Base-by-base conservation (phyloP, 306 rosid species). In the Elaeagnus macrophylla region DNA sequence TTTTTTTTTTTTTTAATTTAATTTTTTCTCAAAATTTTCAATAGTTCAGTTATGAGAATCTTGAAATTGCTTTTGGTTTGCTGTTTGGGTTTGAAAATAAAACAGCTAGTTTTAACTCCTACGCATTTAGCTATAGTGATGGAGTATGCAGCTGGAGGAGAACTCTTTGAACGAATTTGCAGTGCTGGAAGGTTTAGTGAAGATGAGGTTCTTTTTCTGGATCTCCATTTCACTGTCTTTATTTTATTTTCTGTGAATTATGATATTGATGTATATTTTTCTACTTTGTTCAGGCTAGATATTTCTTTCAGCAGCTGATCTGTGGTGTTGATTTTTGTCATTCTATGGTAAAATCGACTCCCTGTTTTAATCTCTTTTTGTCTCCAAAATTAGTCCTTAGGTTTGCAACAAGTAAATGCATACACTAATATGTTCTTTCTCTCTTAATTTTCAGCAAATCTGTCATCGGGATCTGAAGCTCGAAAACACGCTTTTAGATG, bases 131-230 rank as follows among this genome's bases (percentile, higher is more conserved):
- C 77, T 17, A 82, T 82, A 45, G 80, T 78, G n/a, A 82, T 82
- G 88, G 88, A 82, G 75, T 82, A 82, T 71, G 88, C 88, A 8
- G 76, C 84, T 19, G 88, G 84, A 14, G 88, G 88, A 35, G 82
- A 75, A 48, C 84, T 82, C 54, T 82, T 82, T 62, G 84, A 82
- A 65, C 76, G 88, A 66, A 78, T 82, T 51, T 78, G 84, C 67
- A 75, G 49, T 67, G 84, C 84, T 49, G 88, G 88, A 36, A 69
- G 88, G 59, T 81, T 81, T 69, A 81, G 88, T 59, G 88, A 81
- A 65, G 88, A 82, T 64, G 88, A 82, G 88, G 87, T 77, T 56
- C 19, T 46, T 50, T 59, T 5, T 65, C 50, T 37, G 45, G 11
- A 25, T 51, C 32, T 51, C 54, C 18, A 48, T 51, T 48, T 43